Conservation (phyloP, 768 basidiomycete species). For the Mycena leptocephala region DNA sequence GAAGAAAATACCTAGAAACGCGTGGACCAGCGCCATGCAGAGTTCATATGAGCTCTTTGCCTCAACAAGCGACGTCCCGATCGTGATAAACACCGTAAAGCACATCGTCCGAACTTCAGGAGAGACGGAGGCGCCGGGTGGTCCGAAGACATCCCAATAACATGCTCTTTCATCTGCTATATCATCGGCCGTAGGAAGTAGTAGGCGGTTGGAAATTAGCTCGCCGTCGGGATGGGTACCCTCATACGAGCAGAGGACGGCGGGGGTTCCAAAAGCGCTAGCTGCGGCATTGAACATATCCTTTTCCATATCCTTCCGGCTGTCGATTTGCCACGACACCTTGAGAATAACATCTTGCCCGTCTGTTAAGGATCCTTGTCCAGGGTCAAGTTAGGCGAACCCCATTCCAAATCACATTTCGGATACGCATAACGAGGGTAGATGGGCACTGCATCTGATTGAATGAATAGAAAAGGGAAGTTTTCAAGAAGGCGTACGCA, state of each 20-base stretch:
- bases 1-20: constrained; percentile 18
- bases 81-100: not conserved
- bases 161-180: not conserved
- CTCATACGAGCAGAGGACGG: constrained; percentile 2
- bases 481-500: too few species aligned
- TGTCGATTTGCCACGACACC: constrained; percentile 7
- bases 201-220: not conserved
- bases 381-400: too few species aligned
- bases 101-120: not conserved
- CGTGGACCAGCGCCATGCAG: constrained; percentile 20
- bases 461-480: too few species aligned
- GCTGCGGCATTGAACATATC: not conserved
- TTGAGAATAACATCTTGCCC: not conserved
- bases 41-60: constrained; percentile 2
- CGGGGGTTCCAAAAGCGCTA: constrained; percentile 1
- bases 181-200: not conserved
- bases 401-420: too few species aligned
- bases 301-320: not conserved
- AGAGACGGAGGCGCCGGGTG: too few species aligned
- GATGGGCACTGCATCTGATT: too few species aligned
- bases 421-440: too few species aligned
- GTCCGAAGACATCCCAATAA: not conserved
- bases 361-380: not conserved
- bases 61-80: not conserved
- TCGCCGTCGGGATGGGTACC: not conserved